Percentiles rank a stretch among this genome's conserved stretches.
Evolutionary conservation across 2,329 filamentous ascomycete genomes (phyloP).

Genomic region (Beauveria pseudobassiana): DNA sequence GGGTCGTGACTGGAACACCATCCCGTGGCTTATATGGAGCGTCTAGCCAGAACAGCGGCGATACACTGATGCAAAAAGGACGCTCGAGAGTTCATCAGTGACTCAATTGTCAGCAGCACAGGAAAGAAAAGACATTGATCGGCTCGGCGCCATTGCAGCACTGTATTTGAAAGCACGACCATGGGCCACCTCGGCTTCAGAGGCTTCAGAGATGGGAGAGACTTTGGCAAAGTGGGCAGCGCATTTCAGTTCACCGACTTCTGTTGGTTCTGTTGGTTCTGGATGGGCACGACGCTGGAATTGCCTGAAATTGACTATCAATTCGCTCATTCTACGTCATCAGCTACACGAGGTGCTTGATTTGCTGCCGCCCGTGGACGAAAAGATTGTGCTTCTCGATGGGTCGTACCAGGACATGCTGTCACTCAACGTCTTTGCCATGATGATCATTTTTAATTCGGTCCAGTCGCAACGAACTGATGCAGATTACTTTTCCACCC

Average conservation of each 20-base stretch:
- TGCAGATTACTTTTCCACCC: conserved; percentile 85
- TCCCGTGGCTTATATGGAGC: conserved; percentile 70
- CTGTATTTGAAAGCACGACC: conserved; percentile 71
- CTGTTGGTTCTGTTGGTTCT: conserved; percentile 37
- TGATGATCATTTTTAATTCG: conserved; percentile 77
- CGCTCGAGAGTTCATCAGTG: background rate
- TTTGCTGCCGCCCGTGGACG: conserved; percentile 64
- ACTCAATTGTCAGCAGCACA: conserved; percentile 35
- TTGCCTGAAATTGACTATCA: conserved; percentile 62
- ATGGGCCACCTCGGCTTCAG: conserved; percentile 58
- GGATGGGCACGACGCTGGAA: conserved; percentile 49
- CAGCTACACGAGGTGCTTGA: conserved; percentile 60
- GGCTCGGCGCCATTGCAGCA: conserved; percentile 56
- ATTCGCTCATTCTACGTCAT: conserved; percentile 76
- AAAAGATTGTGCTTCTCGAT: conserved; percentile 65
- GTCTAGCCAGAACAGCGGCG: no score
- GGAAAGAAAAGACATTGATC: conserved; percentile 57
- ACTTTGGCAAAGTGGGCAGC: conserved; percentile 60
- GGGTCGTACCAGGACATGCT: conserved; percentile 81
- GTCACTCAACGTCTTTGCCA: conserved; percentile 75
- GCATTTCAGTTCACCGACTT: conserved; percentile 56
- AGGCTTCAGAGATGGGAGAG: conserved; percentile 43
- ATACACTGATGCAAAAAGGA: no score
- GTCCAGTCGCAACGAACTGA: conserved; percentile 81
- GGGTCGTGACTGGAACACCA: conserved; percentile 88